phyloP scores from a whole-genome alignment of 352 stramenopile genomes.

The Globisporangium spiculum region DNA sequence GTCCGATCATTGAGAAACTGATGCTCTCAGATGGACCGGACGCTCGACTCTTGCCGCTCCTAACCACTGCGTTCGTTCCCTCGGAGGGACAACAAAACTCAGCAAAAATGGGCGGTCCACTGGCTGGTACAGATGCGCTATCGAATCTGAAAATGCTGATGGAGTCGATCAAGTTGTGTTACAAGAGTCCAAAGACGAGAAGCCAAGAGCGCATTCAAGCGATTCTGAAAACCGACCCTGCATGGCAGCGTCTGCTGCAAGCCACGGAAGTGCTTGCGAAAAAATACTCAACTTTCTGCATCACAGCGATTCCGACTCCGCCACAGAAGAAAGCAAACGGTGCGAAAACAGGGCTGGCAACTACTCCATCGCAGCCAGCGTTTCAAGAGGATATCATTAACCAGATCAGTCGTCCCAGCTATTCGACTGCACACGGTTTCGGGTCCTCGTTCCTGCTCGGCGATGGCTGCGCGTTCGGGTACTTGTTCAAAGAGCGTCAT shows the following conservation, averaged over 20 bases:
- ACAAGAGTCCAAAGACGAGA: conserved; percentile 66
- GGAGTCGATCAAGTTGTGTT: conserved; percentile 74
- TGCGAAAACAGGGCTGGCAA: conserved; percentile 7
- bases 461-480: conserved; percentile 82
- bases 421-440: conserved; percentile 78
- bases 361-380: conserved; percentile 48
- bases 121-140: conserved; percentile 62
- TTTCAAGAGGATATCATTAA: conserved; percentile 89
- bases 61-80: conserved; percentile 51
- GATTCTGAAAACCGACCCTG: conserved; percentile 41
- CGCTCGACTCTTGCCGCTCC: conserved; percentile 50
- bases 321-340: conserved; percentile 26
- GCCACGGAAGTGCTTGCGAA: conserved; percentile 46
- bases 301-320: conserved; percentile 48
- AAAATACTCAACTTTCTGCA: conserved; percentile 51
- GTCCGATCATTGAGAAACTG: conserved; percentile 73
- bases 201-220: conserved; percentile 69
- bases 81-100: conserved; percentile 12
- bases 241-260: conserved; percentile 56
- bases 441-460: conserved; percentile 83
- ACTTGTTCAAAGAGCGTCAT: conserved; percentile 77
- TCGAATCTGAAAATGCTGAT: conserved; percentile 83
- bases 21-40: conserved; percentile 51
- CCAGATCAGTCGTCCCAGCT: conserved; percentile 82
- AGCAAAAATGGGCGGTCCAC: conserved; percentile 23